Conservation (phyloP, 2,329 filamentous ascomycete genomes). For the Diaporthe batatas region DNA sequence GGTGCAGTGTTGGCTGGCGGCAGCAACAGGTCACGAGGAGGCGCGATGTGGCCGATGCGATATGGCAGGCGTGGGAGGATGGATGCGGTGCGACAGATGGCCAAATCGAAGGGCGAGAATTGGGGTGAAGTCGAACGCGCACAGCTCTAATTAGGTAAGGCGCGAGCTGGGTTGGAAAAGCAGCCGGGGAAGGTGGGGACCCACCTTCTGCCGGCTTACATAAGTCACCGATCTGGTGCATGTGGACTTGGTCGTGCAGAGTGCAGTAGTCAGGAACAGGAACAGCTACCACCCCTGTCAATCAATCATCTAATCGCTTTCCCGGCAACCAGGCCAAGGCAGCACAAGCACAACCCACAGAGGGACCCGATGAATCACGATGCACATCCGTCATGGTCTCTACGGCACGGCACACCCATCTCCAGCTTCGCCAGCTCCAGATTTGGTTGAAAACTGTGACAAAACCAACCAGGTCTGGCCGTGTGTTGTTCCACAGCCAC, state of each 20-base stretch:
- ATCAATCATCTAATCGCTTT: conserved; percentile 1
- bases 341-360: neutral
- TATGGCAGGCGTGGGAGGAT: conserved; percentile 21
- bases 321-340: neutral
- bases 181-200: conserved; percentile 9
- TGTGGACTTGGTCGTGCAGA: neutral
- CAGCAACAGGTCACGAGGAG: neutral
- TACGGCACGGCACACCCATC: neutral
- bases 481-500: neutral
- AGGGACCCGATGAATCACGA: neutral
- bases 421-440: no score
- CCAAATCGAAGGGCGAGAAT: conserved; percentile 38
- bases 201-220: conserved; percentile 21
- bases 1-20: neutral
- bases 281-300: conserved; percentile 18
- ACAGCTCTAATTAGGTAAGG: conserved; percentile 38
- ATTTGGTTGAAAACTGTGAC: neutral
- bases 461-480: neutral
- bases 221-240: neutral
- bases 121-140: conserved; percentile 40
- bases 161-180: conserved; percentile 6
- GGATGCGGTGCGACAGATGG: conserved; percentile 40
- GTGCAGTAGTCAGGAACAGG: conserved; percentile 34
- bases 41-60: conserved; percentile 26
- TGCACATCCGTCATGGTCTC: neutral